Evolutionary conservation across 2,329 filamentous ascomycete genomes (phyloP).

Genomic region (Colletotrichum endophyticum): DNA sequence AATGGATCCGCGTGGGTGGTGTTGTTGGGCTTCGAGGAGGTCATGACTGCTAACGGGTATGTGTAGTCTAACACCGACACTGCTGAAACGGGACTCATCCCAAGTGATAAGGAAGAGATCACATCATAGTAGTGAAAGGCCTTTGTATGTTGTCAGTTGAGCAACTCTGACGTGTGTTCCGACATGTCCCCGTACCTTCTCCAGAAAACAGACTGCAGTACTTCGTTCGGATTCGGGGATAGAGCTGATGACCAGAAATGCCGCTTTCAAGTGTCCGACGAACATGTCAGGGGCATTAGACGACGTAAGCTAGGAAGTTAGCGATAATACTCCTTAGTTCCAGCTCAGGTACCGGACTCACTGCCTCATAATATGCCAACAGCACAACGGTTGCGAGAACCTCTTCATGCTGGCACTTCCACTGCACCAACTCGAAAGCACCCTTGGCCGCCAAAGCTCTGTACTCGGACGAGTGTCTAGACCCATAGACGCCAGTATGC

Average conservation of each 20-base stretch:
- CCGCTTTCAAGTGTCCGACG: neutral
- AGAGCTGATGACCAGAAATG: neutral
- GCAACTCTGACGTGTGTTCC: accelerated
- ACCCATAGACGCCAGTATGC: neutral
- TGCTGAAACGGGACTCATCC: neutral
- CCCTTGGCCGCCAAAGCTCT: neutral
- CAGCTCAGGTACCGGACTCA: accelerated
- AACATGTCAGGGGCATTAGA: neutral
- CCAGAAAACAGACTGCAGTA: neutral
- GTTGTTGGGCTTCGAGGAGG: accelerated
- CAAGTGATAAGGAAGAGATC: neutral
- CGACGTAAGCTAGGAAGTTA: neutral
- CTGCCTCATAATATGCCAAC: neutral
- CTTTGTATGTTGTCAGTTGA: neutral
- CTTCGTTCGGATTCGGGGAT: neutral
- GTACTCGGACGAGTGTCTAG: neutral
- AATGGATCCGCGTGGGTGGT: accelerated
- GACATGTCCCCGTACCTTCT: neutral
- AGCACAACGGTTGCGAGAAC: neutral
- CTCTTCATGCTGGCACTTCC: neutral
- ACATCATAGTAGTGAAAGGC: neutral
- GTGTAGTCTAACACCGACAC: neutral
- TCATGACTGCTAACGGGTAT: neutral
- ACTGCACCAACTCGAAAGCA: neutral
- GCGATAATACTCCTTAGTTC: too few species aligned